These are phyloP conservation scores for Corylus avellana DNA, from an alignment of 306 rosid genomes.

Conservation along the genomic window DNA sequence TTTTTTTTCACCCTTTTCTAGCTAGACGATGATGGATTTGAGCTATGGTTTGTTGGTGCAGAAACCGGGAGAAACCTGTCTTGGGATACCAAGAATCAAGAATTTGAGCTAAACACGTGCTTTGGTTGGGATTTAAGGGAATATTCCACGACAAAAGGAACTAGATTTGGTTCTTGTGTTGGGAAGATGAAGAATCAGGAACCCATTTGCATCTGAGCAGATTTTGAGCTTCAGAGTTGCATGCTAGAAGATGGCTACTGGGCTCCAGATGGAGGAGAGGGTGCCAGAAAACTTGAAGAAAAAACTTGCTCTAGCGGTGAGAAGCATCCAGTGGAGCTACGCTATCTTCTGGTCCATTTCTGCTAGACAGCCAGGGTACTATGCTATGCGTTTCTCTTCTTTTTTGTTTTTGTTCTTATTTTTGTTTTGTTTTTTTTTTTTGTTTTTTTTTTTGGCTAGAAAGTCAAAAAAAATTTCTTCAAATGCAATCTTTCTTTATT, in stretches of 20 bases:
- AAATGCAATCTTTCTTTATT: neutral
- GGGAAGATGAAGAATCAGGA: slow-evolving; percentile 23
- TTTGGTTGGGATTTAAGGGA: neutral
- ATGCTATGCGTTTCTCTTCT: slow-evolving; percentile 4
- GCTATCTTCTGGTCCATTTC: slow-evolving; percentile 78
- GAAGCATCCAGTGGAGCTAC: slow-evolving; percentile 86
- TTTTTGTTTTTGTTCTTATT: slow-evolving; percentile 1
- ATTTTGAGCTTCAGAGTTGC: slow-evolving; percentile 23
- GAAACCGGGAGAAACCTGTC: slow-evolving; percentile 18
- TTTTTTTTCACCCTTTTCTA: neutral
- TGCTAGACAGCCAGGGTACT: slow-evolving; percentile 60
- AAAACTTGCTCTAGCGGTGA: slow-evolving; percentile 79
- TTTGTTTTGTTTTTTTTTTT: too few species aligned
- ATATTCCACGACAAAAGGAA: neutral
- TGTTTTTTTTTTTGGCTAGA: neutral
- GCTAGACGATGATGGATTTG: slow-evolving; percentile 11
- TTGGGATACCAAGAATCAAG: slow-evolving; percentile 10
- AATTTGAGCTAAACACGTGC: slow-evolving; percentile 13
- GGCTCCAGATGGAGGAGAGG: slow-evolving; percentile 32
- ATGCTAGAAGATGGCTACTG: slow-evolving; percentile 32
- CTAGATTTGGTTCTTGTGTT: slow-evolving; percentile 23
- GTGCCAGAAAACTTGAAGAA: slow-evolving; percentile 57
- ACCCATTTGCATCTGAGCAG: slow-evolving; percentile 10
- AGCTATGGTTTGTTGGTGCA: slow-evolving; percentile 10
- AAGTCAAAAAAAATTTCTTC: neutral